A percentile compares a stretch with the other conserved stretches of the same genome.
These are phyloP conservation scores for Pythium coloratum DNA, from an alignment of 352 stramenopile genomes.

Conservation along the genomic window DNA sequence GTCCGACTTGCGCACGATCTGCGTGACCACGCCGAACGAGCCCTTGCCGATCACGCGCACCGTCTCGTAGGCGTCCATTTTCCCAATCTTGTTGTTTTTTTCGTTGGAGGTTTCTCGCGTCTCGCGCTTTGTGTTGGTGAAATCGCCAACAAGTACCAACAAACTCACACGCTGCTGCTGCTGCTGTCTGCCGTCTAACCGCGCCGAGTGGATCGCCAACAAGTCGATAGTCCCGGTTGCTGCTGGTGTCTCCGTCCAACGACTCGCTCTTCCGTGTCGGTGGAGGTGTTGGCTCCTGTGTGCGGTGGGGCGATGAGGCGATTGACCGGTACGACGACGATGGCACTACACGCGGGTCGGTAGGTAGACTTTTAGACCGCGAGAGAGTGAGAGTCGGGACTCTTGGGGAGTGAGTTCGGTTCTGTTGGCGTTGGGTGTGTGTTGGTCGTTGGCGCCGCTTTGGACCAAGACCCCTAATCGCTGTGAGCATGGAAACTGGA, in stretches of 20 bases:
- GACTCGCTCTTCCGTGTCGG: not conserved
- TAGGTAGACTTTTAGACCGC: not conserved
- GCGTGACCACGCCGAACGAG: slow-evolving; percentile 90
- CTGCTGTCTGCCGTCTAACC: not conserved
- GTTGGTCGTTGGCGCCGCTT: slow-evolving; percentile 12
- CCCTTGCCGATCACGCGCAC: slow-evolving; percentile 90
- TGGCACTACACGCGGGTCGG: not conserved
- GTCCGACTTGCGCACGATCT: slow-evolving; percentile 89
- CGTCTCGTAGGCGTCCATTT: slow-evolving; percentile 89
- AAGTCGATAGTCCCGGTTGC: not conserved
- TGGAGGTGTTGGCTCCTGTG: not conserved
- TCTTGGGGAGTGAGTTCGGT: slow-evolving; percentile 3
- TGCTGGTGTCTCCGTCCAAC: not conserved
- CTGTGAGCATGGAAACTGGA: slow-evolving; percentile 1
- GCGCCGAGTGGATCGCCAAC: not conserved
- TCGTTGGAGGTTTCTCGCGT: not conserved
- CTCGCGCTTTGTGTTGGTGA: not conserved
- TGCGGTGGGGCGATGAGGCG: not conserved
- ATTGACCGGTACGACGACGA: not conserved
- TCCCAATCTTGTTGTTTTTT: not conserved
- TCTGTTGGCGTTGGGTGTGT: slow-evolving; percentile 6
- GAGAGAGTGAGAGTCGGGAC: not conserved
- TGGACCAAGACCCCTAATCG: slow-evolving; percentile 3
- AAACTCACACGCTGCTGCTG: too few species aligned
- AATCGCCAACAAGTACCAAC: not conserved